These are phyloP conservation scores for Hericium coralloides DNA, from an alignment of 768 basidiomycete species.

Conservation along the genomic window DNA sequence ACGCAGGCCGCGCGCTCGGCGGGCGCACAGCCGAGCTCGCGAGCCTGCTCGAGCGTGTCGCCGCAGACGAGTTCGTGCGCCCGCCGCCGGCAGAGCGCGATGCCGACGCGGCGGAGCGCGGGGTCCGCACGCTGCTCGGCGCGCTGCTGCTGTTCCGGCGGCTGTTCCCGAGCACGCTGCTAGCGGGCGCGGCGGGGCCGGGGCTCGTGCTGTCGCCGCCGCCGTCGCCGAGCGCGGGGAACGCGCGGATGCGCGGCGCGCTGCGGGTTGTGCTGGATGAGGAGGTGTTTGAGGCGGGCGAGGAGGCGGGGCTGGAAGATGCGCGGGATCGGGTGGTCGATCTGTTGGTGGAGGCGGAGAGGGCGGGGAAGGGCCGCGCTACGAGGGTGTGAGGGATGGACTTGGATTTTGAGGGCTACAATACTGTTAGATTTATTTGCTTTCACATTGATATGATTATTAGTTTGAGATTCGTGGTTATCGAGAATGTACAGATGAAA, in stretches of 20 bases:
- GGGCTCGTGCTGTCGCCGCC: constrained; percentile 46
- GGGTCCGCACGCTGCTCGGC: constrained; percentile 39
- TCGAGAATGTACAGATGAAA: too few species aligned
- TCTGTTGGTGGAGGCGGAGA: constrained; percentile 37
- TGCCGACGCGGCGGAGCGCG: constrained; percentile 31
- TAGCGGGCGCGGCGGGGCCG: constrained; percentile 3
- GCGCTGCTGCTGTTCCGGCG: constrained; percentile 54
- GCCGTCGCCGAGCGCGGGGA: constrained; percentile 38
- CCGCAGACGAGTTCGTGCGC: constrained; percentile 16
- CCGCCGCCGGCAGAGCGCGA: constrained; percentile 14
- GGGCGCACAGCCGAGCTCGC: constrained; percentile 48
- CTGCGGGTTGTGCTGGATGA: constrained; percentile 50
- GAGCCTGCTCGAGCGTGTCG: constrained; percentile 42
- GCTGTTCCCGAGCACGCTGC: constrained; percentile 38
- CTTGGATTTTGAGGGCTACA: background rate
- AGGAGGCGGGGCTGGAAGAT: constrained; percentile 44
- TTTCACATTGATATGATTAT: background rate
- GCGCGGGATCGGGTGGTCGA: constrained; percentile 73
- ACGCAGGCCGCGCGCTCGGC: constrained; percentile 55
- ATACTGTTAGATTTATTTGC: background rate
- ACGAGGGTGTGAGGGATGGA: background rate
- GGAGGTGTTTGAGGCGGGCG: constrained; percentile 33
- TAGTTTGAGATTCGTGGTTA: background rate
- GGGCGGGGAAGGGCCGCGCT: constrained; percentile 9
- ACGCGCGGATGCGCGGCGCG: constrained; percentile 31